Conservation (phyloP, 2,329 filamentous ascomycete genomes). For the Paraphoma chrysanthemicola region DNA sequence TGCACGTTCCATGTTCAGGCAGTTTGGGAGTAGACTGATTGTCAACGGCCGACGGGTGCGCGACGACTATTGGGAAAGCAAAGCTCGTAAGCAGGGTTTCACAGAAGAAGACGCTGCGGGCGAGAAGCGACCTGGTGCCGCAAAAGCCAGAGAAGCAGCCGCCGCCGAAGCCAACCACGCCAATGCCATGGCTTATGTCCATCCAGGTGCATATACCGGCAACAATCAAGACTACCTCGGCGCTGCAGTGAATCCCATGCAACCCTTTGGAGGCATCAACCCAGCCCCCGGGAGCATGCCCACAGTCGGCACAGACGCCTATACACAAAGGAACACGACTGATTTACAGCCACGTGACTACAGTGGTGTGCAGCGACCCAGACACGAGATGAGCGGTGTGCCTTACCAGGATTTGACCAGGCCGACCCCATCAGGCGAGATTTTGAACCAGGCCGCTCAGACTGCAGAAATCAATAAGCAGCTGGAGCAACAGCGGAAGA, state of each 20-base stretch:
- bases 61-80: constrained; percentile 98
- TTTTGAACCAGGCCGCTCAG: constrained; percentile 85
- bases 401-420: constrained; percentile 84
- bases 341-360: constrained; percentile 81
- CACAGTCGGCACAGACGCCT: constrained; percentile 66
- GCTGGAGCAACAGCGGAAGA: constrained; percentile 79
- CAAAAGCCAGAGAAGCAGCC: constrained; percentile 84
- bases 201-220: constrained; percentile 37
- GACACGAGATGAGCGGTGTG: constrained; percentile 87
- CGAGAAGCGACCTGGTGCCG: constrained; percentile 91
- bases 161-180: constrained; percentile 68
- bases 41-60: constrained; percentile 87
- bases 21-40: constrained; percentile 95
- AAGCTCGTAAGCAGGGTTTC: constrained; percentile 96
- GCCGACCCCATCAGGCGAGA: constrained; percentile 75
- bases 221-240: constrained; percentile 44
- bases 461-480: constrained; percentile 90
- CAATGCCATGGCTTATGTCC: constrained; percentile 53
- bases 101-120: constrained; percentile 95
- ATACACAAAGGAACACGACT: constrained; percentile 79
- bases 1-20: constrained; percentile 96
- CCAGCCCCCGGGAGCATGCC: constrained; percentile 75
- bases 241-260: constrained; percentile 37
- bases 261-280: constrained; percentile 63
- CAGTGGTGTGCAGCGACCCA: constrained; percentile 79